phyloP scores from a whole-genome alignment of 2,329 filamentous ascomycete species.

The Sporothrix pallida region DNA sequence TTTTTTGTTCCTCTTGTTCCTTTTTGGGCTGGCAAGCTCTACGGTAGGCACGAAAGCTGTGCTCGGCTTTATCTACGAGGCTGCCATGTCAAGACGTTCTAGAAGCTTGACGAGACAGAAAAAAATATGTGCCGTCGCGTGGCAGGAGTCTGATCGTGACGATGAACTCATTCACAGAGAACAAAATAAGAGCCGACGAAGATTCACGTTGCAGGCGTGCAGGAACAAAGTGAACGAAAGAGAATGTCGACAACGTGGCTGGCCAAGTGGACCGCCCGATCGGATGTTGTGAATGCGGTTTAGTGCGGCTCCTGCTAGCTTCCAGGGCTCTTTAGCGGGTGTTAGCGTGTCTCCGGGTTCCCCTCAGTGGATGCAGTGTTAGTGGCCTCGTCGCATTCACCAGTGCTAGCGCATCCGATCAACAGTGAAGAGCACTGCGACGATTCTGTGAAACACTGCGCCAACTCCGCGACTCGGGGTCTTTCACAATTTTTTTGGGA shows the following conservation, averaged over 20 bases:
- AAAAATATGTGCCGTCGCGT: neutral
- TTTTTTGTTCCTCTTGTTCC: neutral
- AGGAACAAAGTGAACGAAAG: no score
- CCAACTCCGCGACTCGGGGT: neutral
- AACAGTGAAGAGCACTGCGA: neutral
- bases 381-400: neutral
- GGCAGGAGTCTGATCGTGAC: neutral
- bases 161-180: neutral
- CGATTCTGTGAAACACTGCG: no score
- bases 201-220: neutral
- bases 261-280: neutral
- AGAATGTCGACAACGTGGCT: no score
- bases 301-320: neutral
- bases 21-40: neutral
- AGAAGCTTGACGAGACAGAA: neutral
- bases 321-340: no score
- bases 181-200: neutral
- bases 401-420: constrained; percentile 14
- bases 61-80: constrained; percentile 23
- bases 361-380: neutral
- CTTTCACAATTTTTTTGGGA: neutral
- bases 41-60: neutral
- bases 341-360: no score
- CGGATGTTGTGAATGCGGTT: neutral
- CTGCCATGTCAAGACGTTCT: no score